Evolutionary conservation across 176 grass and related monocot genomes (phyloP), one percentile per base, ranked within the genome.

Genomic region (Oryza glaberrima): DNA sequence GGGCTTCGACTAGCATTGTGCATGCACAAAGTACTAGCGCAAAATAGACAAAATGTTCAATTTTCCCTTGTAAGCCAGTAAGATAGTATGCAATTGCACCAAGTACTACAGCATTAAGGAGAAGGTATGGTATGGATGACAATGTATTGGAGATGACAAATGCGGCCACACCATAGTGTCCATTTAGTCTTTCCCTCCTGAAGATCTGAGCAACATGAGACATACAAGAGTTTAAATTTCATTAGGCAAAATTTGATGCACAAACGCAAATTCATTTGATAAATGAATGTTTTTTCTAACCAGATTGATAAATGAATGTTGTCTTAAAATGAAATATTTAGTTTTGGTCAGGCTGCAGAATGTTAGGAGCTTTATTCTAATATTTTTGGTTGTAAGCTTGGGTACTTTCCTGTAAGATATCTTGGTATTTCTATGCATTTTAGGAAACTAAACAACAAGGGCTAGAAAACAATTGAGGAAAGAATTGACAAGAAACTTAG

Each of bases 71-170:
- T 9, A 94, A 76, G 2, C 88, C 79, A 9, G 84, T 75, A 0
- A 94, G 66, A 65, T 90, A 94, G 79, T 94, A 94, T 13, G 86
- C 75, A 9, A 90, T 86, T 41, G 83, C 88, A 1, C 92, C 88
- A 0, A 88, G 88, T n/a, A 86, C 14, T n/a, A 81, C 54, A 3
- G 86, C 84, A 3, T 90, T 83, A 23, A 90, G 32, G 6, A 49
- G 44, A 16, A 94, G 81, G 45, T 81, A 90, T 16, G 92, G 88
- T 1, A 82, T 88, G 6, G 92, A 79, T 40, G 88, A 94, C 9
- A 88, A 35, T 3, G 86, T 86, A n/a, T 90, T 94, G 25, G 86
- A 81, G 44, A 90, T 86, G 9, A 87, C 70, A 54, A 94, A 94
- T 46, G 70, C 10, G 1, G 75, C 11, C 45, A 88, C 92, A 0